These are phyloP conservation scores for Euclidium syriacum DNA, from an alignment of 345 rosid genomes.

Conservation along the genomic window DNA sequence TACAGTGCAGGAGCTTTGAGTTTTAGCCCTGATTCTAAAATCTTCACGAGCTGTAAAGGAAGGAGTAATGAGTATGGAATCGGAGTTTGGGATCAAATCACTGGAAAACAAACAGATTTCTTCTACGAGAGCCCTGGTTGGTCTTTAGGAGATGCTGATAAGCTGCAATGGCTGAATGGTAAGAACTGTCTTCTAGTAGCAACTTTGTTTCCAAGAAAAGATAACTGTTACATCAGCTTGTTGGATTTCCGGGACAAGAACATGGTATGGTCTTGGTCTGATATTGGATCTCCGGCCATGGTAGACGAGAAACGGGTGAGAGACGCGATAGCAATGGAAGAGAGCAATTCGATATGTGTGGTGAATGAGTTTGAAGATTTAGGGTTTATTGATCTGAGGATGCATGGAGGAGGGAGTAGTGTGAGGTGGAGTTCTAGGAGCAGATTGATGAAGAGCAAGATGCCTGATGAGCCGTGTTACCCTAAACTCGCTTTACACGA, in stretches of 20 bases:
- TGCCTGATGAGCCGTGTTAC: constrained; percentile 89
- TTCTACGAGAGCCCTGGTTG: constrained; percentile 79
- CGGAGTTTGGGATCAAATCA: constrained; percentile 94
- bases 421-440: constrained; percentile 98
- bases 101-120: constrained; percentile 83
- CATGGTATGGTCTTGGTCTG: constrained; percentile 98
- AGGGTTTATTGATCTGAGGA: constrained; percentile 88
- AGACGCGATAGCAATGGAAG: constrained; percentile 94
- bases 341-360: constrained; percentile 68
- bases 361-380: constrained; percentile 93
- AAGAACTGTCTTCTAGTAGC: constrained; percentile 81
- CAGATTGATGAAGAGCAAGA: constrained; percentile 71
- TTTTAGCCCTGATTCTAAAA: constrained; percentile 52
- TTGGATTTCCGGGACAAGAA: constrained; percentile 76
- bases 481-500: constrained; percentile 81
- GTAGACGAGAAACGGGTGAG: constrained; percentile 86
- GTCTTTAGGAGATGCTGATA: constrained; percentile 96
- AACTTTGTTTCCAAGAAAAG: constrained; percentile 90
- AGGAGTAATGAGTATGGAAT: constrained; percentile 91
- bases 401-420: constrained; percentile 50
- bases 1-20: constrained; percentile 87
- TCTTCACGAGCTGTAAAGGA: constrained; percentile 87
- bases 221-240: constrained; percentile 90
- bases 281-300: constrained; percentile 51
- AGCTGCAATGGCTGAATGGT: constrained; percentile 73